phyloP scores from a whole-genome alignment of 2,329 filamentous ascomycete species.

The Ascomycota sp. region DNA sequence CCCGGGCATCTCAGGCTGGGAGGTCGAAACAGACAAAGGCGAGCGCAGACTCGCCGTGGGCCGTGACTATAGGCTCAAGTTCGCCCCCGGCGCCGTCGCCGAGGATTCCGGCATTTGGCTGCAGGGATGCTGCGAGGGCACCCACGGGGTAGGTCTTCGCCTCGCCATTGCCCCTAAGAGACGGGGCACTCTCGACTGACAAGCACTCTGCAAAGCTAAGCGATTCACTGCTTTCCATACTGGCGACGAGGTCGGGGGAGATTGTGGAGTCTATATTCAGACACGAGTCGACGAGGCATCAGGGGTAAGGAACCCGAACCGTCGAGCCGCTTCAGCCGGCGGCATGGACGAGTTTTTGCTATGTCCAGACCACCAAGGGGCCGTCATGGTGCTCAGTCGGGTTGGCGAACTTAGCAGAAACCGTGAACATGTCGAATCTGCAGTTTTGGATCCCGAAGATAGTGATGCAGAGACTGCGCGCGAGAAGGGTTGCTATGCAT shows the following conservation, averaged over 20 bases:
- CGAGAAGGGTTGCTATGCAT: no score
- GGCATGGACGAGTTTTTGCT: no score
- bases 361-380: no score
- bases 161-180: no score
- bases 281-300: slow-evolving; percentile 2
- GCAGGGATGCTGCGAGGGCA: slow-evolving; percentile 83
- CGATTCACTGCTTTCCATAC: slow-evolving; percentile 61
- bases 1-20: slow-evolving; percentile 20
- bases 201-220: slow-evolving; percentile 33
- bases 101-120: slow-evolving; percentile 66
- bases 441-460: no score
- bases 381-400: no score
- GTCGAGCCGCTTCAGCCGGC: not conserved
- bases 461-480: no score
- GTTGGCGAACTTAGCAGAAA: no score
- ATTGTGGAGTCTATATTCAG: slow-evolving; percentile 56
- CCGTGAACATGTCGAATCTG: no score
- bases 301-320: no score
- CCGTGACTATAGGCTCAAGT: slow-evolving; percentile 61
- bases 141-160: slow-evolving; percentile 57
- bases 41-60: slow-evolving; percentile 40
- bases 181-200: no score
- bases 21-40: slow-evolving; percentile 16
- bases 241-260: slow-evolving; percentile 57
- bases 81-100: slow-evolving; percentile 47